phyloP scores from a whole-genome alignment of 2,329 filamentous ascomycete genomes.

The Zymoseptoria pseudotritici region DNA sequence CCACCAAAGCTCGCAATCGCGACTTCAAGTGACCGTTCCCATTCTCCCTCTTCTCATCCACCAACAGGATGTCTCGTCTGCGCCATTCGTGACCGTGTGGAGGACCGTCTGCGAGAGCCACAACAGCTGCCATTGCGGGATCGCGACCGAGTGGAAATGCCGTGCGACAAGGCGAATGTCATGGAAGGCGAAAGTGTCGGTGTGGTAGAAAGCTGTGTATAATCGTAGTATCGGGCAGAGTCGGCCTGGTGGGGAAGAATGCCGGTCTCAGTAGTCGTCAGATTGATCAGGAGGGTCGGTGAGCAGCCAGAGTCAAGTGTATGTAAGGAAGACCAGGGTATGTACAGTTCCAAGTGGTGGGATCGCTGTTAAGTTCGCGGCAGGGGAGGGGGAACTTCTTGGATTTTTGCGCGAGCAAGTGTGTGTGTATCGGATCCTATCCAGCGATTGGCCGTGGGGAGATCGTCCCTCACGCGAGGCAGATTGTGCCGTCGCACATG shows the following conservation, averaged over 20 bases:
- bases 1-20: conserved; percentile 19
- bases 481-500: not conserved
- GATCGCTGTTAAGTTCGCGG: not conserved
- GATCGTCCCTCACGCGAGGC: not conserved
- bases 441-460: not conserved
- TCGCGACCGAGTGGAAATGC: conserved; percentile 18
- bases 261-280: not conserved
- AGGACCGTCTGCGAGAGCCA: conserved; percentile 35
- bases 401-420: not conserved
- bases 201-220: not conserved
- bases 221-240: not conserved
- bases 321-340: not conserved
- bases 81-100: conserved; percentile 35
- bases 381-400: not conserved
- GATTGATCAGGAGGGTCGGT: not conserved
- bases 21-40: conserved; percentile 33
- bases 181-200: conserved; percentile 26
- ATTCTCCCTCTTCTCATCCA: conserved; percentile 36
- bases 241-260: not conserved
- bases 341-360: not conserved
- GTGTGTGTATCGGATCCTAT: not conserved
- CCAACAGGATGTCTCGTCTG: conserved; percentile 35
- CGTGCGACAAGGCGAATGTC: conserved; percentile 24
- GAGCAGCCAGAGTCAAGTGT: not conserved
- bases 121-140: conserved; percentile 39